Conservation (phyloP, 2,329 filamentous ascomycete genomes). For the Pezicula rhizophila region DNA sequence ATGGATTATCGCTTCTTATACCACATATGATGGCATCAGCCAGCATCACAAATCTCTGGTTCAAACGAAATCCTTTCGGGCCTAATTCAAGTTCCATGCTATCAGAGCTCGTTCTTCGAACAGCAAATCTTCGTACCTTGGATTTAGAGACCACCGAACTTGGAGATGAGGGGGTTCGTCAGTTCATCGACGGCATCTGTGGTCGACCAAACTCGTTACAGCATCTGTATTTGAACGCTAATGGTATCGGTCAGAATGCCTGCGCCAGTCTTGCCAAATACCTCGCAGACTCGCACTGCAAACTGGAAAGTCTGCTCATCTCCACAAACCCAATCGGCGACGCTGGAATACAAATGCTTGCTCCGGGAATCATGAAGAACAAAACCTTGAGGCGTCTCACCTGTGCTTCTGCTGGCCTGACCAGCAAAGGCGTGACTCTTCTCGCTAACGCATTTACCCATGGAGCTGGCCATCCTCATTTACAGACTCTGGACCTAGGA, state of each 20-base stretch:
- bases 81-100: conserved; percentile 33
- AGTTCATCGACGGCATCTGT: conserved; percentile 9
- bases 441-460: conserved; percentile 3
- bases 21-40: conserved; percentile 38
- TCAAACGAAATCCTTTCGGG: conserved; percentile 47
- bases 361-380: conserved; percentile 7
- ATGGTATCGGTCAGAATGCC: conserved; percentile 12
- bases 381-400: conserved; percentile 7
- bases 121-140: conserved; percentile 39
- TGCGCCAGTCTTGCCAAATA: conserved; percentile 11
- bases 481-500: conserved; percentile 5
- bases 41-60: conserved; percentile 43
- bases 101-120: conserved; percentile 37
- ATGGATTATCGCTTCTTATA: conserved; percentile 36
- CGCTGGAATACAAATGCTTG: conserved; percentile 7
- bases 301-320: conserved; percentile 12
- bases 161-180: conserved; percentile 33
- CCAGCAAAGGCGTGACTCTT: conserved; percentile 7
- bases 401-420: conserved; percentile 7
- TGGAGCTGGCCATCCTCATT: background rate
- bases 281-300: conserved; percentile 8
- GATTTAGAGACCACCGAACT: conserved; percentile 49
- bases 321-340: conserved; percentile 12
- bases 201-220: conserved; percentile 3
- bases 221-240: conserved; percentile 15